Evolutionary conservation across 371 early-diverging fungal genomes (phyloP).

Genomic region (Syncephalastrum sp.): DNA sequence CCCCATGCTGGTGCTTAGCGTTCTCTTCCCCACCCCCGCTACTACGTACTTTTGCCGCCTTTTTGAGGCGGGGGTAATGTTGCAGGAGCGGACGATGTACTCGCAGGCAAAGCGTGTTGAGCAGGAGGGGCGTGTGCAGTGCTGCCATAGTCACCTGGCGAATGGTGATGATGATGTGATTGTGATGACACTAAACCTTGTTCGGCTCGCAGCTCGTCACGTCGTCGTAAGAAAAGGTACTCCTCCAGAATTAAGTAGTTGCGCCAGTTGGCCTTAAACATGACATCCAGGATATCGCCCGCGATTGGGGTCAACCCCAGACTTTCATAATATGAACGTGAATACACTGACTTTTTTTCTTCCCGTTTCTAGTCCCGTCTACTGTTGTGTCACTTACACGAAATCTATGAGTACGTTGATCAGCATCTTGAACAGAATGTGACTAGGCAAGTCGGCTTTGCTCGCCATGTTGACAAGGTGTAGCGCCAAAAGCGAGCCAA

Average conservation of each 20-base stretch:
- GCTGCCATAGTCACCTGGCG: too few relatives aligned
- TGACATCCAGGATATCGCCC: slow-evolving; percentile 49
- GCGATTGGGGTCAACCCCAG: slow-evolving; percentile 48
- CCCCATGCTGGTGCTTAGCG: too few relatives aligned
- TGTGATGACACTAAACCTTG: slow-evolving; percentile 10
- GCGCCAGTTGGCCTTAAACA: slow-evolving; percentile 50
- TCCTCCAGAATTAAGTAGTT: slow-evolving; percentile 49
- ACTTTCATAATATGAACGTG: background rate
- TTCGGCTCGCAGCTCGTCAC: slow-evolving; percentile 38
- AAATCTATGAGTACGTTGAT: slow-evolving; percentile 48
- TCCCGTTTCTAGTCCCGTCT: background rate
- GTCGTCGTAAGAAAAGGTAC: slow-evolving; percentile 34
- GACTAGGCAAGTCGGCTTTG: slow-evolving; percentile 36
- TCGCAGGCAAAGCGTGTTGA: too few relatives aligned
- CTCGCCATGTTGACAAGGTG: slow-evolving; percentile 36
- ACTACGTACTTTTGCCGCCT: too few relatives aligned
- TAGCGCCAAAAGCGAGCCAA: slow-evolving; percentile 36
- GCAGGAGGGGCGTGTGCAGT: too few relatives aligned
- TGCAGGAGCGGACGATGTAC: too few relatives aligned
- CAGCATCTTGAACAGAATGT: slow-evolving; percentile 40
- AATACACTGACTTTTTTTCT: background rate
- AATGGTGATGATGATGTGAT: too few relatives aligned
- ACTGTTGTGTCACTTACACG: slow-evolving; percentile 11
- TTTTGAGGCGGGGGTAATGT: too few relatives aligned
- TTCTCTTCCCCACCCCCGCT: too few relatives aligned